phyloP scores from a whole-genome alignment of 306 rosid species.

The Datisca glomerata region DNA sequence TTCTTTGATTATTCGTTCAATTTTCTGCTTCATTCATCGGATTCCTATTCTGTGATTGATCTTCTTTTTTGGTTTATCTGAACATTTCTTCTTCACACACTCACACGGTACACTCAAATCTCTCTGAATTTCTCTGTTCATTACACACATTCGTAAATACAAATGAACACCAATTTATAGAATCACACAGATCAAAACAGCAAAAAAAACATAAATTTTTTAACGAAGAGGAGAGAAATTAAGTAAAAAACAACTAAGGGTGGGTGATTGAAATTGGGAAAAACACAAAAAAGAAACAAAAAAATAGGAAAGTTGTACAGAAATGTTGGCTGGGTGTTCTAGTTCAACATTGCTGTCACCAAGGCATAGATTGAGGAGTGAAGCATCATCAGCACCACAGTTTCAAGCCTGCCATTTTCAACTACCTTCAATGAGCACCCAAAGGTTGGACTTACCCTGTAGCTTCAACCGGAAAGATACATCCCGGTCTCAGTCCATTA shows the following conservation, averaged over 20 bases:
- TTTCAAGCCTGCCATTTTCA: constrained; percentile 91
- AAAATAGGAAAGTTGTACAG: constrained; percentile 37
- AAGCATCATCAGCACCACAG: constrained; percentile 61
- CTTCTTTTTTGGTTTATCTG: constrained; percentile 6
- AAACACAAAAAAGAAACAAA: constrained; percentile 10
- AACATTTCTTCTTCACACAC: constrained; percentile 26
- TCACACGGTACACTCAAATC: constrained; percentile 43
- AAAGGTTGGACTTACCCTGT: constrained; percentile 86
- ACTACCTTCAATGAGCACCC: constrained; percentile 89
- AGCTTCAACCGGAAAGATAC: constrained; percentile 59
- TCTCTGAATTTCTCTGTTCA: constrained; percentile 26
- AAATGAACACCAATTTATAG: constrained; percentile 5
- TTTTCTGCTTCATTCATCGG: constrained; percentile 62
- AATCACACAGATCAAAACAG: too few species aligned
- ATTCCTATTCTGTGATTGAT: constrained; percentile 68
- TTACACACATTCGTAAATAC: too few species aligned
- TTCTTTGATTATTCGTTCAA: constrained; percentile 28
- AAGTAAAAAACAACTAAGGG: constrained; percentile 20
- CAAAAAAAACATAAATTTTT: too few species aligned
- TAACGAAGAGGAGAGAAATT: constrained; percentile 20
- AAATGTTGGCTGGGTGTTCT: constrained; percentile 99
- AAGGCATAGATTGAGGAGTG: constrained; percentile 95
- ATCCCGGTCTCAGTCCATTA: constrained; percentile 51
- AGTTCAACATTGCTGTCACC: constrained; percentile 98
- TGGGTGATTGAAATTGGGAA: constrained; percentile 33